Percentiles rank a stretch among this genome's conserved stretches.
phyloP scores from a whole-genome alignment of 2,329 filamentous ascomycete genomes.

The Chaetomiaceae sp. region DNA sequence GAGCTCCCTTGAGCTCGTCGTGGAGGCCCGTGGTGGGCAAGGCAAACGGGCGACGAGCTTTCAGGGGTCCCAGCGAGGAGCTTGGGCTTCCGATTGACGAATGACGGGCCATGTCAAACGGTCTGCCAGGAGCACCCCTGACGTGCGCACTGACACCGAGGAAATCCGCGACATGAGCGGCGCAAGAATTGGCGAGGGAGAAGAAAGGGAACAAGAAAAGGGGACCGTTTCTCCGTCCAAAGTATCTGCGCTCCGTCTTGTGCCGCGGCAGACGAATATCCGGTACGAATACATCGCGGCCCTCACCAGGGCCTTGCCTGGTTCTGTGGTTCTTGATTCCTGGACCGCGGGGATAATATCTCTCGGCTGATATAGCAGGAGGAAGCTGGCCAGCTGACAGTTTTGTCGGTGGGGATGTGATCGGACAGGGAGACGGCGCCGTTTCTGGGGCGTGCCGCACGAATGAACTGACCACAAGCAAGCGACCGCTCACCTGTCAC shows the following conservation, averaged over 20 bases:
- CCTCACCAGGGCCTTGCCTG: background rate
- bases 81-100: constrained; percentile 15
- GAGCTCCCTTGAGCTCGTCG: background rate
- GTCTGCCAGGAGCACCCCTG: constrained; percentile 11
- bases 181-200: background rate
- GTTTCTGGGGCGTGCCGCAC: constrained; percentile 8
- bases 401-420: constrained; percentile 6
- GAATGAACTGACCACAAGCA: background rate
- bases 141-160: constrained; percentile 21
- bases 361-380: constrained; percentile 15
- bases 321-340: constrained; percentile 2
- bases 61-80: constrained; percentile 4
- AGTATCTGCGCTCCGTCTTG: constrained; percentile 4
- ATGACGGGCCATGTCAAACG: constrained; percentile 11
- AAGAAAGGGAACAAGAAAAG: too few relatives aligned
- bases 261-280: constrained; percentile 9
- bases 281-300: constrained; percentile 14
- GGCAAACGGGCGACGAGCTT: too few relatives aligned
- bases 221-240: constrained; percentile 4
- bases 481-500: background rate
- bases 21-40: background rate
- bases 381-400: constrained; percentile 18
- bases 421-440: background rate
- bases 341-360: constrained; percentile 10
- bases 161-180: constrained; percentile 12